These are phyloP conservation scores for Fusarium piperis DNA, from an alignment of 2,329 filamentous ascomycete species.

Conservation along the genomic window DNA sequence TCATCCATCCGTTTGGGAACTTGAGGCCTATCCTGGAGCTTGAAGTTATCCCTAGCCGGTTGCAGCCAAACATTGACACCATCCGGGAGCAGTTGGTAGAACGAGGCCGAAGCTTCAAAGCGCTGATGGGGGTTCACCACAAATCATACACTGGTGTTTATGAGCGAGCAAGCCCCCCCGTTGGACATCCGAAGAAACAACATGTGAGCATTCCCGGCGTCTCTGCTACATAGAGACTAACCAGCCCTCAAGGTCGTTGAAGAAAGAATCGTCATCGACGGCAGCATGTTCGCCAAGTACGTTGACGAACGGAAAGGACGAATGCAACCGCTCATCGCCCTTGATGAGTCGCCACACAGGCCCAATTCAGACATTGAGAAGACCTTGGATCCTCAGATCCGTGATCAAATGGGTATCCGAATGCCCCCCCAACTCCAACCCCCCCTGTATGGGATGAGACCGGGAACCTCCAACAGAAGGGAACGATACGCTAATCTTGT, in stretches of 20 bases:
- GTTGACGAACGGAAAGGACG: not conserved
- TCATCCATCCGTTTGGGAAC: not conserved
- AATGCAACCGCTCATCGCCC: not conserved
- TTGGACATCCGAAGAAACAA: not conserved
- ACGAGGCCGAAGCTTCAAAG: not conserved
- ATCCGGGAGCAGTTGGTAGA: not conserved
- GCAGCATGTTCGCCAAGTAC: not conserved
- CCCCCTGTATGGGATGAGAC: not conserved
- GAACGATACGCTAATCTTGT: not conserved
- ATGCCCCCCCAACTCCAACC: not conserved
- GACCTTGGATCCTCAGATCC: not conserved
- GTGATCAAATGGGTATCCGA: not conserved
- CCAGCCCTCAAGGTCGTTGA: not conserved
- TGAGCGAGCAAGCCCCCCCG: not conserved
- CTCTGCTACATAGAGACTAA: no score
- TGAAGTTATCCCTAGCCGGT: not conserved
- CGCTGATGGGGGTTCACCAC: constrained; percentile 1
- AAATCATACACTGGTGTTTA: constrained; percentile 1
- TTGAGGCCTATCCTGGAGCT: constrained; percentile 2
- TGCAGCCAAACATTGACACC: not conserved
- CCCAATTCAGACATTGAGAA: not conserved
- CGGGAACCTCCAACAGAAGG: not conserved
- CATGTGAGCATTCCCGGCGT: constrained; percentile 3
- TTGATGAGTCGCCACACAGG: not conserved
- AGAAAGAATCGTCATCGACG: constrained; percentile 2